A percentile compares a stretch with the other conserved stretches of the same genome.
phyloP scores from a whole-genome alignment of 148 eudicot genomes.

The Persicaria tinctoria region DNA sequence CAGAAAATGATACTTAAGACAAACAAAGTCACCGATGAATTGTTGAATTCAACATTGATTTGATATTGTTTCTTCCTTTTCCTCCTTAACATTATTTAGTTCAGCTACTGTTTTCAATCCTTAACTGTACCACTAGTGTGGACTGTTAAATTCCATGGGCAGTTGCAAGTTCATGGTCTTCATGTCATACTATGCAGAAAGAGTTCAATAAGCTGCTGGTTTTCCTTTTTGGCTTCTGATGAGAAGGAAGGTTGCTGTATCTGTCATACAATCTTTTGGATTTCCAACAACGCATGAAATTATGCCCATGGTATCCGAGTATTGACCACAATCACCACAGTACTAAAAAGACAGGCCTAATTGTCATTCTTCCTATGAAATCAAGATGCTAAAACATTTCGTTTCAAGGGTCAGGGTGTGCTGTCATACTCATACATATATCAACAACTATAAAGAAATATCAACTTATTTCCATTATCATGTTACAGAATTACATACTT shows the following conservation, averaged over 20 bases:
- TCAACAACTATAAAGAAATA: no score
- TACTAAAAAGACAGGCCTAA: no score
- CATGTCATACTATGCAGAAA: background rate
- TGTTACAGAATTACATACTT: background rate
- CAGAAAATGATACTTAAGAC: background rate
- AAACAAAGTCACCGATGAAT: background rate
- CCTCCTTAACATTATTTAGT: background rate
- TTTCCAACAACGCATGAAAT: no score
- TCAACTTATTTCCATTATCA: background rate
- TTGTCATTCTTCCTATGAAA: no score
- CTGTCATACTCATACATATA: no score
- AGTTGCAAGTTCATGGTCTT: background rate
- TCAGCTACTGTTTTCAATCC: background rate
- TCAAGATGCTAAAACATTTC: no score
- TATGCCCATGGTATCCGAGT: no score
- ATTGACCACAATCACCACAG: no score
- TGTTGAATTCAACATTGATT: background rate
- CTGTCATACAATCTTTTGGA: no score
- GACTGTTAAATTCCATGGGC: background rate
- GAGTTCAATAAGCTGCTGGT: background rate
- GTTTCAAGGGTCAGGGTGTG: no score
- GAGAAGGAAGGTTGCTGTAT: no score
- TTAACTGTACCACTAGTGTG: background rate
- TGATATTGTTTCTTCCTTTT: background rate
- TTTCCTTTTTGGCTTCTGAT: background rate